Conservation (phyloP, 2,329 filamentous ascomycete genomes). For the Colletotrichum sp. region DNA sequence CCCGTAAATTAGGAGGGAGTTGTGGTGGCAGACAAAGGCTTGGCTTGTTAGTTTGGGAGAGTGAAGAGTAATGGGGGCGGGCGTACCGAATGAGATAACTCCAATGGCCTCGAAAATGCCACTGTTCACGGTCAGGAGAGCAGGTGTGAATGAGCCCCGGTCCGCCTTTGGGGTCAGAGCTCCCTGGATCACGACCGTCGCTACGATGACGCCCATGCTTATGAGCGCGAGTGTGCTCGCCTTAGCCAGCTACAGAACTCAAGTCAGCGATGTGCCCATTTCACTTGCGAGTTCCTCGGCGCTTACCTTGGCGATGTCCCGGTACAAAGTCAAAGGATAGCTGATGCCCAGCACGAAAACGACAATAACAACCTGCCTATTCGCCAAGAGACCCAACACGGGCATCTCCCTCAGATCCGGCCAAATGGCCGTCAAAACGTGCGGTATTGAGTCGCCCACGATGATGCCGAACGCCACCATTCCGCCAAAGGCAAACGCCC, state of each 20-base stretch:
- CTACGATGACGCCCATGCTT: constrained; percentile 89
- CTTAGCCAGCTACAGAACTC: constrained; percentile 76
- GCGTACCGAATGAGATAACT: constrained; percentile 91
- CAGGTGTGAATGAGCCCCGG: constrained; percentile 73
- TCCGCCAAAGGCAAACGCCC: constrained; percentile 97
- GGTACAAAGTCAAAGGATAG: constrained; percentile 89
- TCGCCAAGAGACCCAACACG: constrained; percentile 81
- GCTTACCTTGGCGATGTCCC: constrained; percentile 92
- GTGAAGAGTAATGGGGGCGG: background rate
- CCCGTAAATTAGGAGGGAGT: constrained; percentile 96
- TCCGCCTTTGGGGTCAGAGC: constrained; percentile 74
- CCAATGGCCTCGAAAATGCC: constrained; percentile 96
- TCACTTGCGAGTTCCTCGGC: rapidly evolving
- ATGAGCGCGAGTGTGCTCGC: constrained; percentile 91
- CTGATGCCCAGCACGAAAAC: constrained; percentile 86
- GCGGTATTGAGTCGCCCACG: constrained; percentile 94
- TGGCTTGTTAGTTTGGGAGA: constrained; percentile 32
- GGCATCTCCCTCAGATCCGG: constrained; percentile 75
- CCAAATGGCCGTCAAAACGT: constrained; percentile 84
- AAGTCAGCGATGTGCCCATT: background rate
- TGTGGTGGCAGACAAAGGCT: constrained; percentile 84
- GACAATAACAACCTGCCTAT: constrained; percentile 85
- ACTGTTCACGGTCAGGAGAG: constrained; percentile 78
- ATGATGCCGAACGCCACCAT: constrained; percentile 99
- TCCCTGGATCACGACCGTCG: constrained; percentile 87